Conservation (phyloP, 768 basidiomycete genomes). For the Pisolithus microcarpus region DNA sequence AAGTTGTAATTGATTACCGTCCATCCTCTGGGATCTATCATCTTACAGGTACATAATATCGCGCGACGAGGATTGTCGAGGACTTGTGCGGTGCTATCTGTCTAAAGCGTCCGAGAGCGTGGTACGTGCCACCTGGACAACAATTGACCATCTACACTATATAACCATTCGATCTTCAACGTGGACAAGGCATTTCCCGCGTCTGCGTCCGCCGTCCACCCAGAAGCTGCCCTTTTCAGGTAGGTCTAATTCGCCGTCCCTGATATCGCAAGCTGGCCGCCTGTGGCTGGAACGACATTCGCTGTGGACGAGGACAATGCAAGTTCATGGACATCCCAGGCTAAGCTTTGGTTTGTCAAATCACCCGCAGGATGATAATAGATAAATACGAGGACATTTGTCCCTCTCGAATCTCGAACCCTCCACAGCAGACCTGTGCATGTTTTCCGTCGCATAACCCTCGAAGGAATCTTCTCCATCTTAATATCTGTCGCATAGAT, state of each 20-base stretch:
- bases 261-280: conserved; percentile 12
- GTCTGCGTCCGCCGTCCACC: not conserved
- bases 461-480: not conserved
- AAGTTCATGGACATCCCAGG: conserved; percentile 5
- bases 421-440: conserved; percentile 1
- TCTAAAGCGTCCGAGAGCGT: not conserved
- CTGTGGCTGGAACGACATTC: conserved; percentile 9
- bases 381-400: conserved; percentile 18
- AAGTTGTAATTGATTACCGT: no score
- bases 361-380: conserved; percentile 3
- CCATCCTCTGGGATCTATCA: no score
- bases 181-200: conserved; percentile 3
- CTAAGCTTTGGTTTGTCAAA: not conserved
- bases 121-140: no score
- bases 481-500: not conserved
- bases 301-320: conserved; percentile 18
- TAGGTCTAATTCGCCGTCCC: not conserved
- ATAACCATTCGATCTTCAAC: not conserved
- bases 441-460: not conserved
- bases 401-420: not conserved
- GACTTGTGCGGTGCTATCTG: not conserved
- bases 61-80: no score
- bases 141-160: not conserved
- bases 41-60: no score
- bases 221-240: conserved; percentile 6